Evolutionary conservation across 164 flowering plant genomes (phyloP), one percentile per base, ranked within the genome.

Genomic region (Dillenia turbinata): DNA sequence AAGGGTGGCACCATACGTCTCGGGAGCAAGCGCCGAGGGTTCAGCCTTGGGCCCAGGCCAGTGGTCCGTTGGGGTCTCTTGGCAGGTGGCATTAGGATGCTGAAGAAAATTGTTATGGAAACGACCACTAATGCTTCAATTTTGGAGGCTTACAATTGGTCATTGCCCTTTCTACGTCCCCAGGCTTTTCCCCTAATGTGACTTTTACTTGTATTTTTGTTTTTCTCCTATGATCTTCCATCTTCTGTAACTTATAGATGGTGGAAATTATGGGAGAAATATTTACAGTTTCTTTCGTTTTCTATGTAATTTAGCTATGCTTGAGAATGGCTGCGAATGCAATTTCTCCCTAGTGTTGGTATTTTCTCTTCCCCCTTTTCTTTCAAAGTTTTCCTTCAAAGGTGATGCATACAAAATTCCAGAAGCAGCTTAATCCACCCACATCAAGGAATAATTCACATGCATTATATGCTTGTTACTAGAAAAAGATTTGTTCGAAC

Each of bases 11-110:
- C 76, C 6, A 51, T 83, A 14, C 53, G 87, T 69, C 75, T 83
- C 10, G 87, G 87, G 62, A 80, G 71, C 49, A 64, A 60, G 68
- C 79, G 85, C 44, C 68, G 84, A 12, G 71, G 82, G 46, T 68
- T 78, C 61, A 54, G 52, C 46, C 52, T 78, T 1, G 82, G 75
- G 17, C 19, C 61, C 0, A 76, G 83, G 0, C 66, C 70, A 54
- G 75, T 68, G 61, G 74, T 75, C 60, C 79, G 74, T 13, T 79
- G 83, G 85, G 68, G 72, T 26, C 66, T 66, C 12, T 26, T 79
- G 65, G 68, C 60, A 13, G 49, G 68, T 6, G 67, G 81, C 8
- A 11, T 78, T 15, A 60, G 68, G 57, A 49, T 73, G 69, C 24
- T 83, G 61, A 80, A 74, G 79, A 83, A 69, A 68, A 46, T 77